phyloP scores from a whole-genome alignment of 2,329 filamentous ascomycete species.

The Stagonosporopsis tanaceti region DNA sequence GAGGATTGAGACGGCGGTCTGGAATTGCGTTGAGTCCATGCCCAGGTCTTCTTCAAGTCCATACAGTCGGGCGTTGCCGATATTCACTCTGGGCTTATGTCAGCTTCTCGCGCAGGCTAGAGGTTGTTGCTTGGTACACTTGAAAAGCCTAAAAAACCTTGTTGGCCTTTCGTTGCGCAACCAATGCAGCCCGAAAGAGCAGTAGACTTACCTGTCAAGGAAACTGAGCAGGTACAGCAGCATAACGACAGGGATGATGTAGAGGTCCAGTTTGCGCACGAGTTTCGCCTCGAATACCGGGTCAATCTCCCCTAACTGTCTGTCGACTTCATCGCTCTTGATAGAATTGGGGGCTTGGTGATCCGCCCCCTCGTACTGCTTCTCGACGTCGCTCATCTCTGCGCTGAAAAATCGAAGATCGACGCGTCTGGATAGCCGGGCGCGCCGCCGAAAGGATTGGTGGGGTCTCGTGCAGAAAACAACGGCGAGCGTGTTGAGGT shows the following conservation, averaged over 20 bases:
- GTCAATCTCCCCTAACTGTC: constrained; percentile 46
- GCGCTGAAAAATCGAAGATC: neutral
- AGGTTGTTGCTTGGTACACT: neutral
- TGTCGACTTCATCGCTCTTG: constrained; percentile 36
- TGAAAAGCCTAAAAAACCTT: neutral
- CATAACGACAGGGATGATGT: constrained; percentile 73
- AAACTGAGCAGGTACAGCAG: constrained; percentile 78
- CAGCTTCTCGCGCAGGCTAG: constrained; percentile 10
- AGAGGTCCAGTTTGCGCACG: constrained; percentile 69
- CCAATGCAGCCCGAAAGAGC: no score
- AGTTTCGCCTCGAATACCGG: constrained; percentile 61
- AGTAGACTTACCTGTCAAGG: constrained; percentile 68
- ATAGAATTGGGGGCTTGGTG: constrained; percentile 22
- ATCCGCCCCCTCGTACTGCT: constrained; percentile 27
- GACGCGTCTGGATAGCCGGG: constrained; percentile 7
- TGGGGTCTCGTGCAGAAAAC: neutral
- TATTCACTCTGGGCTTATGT: constrained; percentile 63
- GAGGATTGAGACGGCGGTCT: constrained; percentile 59
- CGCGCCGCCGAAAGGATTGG: constrained; percentile 4
- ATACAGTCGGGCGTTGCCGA: constrained; percentile 73
- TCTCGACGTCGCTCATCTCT: constrained; percentile 42
- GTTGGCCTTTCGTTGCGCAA: neutral
- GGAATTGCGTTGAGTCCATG: constrained; percentile 71
- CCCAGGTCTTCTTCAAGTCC: constrained; percentile 69
- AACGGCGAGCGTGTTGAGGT: neutral